Percentiles rank a stretch among this genome's conserved stretches.
These are phyloP conservation scores for Coemansia sp. DNA, from an alignment of 192 early-diverging fungal genomes.

Conservation along the genomic window DNA sequence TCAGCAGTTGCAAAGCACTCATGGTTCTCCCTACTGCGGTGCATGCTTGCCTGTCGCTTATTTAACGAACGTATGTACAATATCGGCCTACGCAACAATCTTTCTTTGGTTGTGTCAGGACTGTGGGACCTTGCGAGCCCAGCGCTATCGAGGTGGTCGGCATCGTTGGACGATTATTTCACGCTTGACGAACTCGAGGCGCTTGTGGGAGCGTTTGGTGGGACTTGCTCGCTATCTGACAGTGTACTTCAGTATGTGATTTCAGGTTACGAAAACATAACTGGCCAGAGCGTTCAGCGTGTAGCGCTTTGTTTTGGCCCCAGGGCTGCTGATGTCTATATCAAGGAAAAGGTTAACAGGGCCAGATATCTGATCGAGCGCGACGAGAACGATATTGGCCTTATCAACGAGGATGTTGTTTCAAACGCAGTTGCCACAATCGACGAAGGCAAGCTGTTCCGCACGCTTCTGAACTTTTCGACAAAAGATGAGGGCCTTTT, in stretches of 20 bases:
- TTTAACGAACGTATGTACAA: constrained; percentile 22
- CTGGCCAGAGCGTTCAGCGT: constrained; percentile 49
- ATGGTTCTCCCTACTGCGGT: constrained; percentile 33
- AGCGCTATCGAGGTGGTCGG: constrained; percentile 47
- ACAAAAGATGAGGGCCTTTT: neutral
- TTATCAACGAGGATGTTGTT: constrained; percentile 30
- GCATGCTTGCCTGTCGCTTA: constrained; percentile 37
- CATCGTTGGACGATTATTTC: constrained; percentile 37
- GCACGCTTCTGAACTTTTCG: constrained; percentile 40
- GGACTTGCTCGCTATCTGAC: constrained; percentile 31
- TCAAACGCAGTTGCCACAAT: constrained; percentile 25
- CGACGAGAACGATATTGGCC: constrained; percentile 44
- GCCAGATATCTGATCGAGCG: constrained; percentile 36
- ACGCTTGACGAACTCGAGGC: constrained; percentile 46
- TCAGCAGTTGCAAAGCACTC: neutral
- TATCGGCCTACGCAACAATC: constrained; percentile 4
- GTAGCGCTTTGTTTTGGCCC: constrained; percentile 43
- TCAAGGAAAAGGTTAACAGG: constrained; percentile 29
- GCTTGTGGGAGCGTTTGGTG: constrained; percentile 39
- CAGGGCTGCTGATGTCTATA: constrained; percentile 16
- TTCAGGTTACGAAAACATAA: constrained; percentile 30
- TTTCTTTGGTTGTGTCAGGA: constrained; percentile 16
- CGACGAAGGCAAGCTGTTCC: constrained; percentile 25
- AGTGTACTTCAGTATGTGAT: constrained; percentile 27
- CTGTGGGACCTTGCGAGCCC: constrained; percentile 43